A percentile compares a stretch with the other conserved stretches of the same genome.
Evolutionary conservation across 371 early-diverging fungal genomes (phyloP).

Genomic region (Choanephora cucurbitarum): DNA sequence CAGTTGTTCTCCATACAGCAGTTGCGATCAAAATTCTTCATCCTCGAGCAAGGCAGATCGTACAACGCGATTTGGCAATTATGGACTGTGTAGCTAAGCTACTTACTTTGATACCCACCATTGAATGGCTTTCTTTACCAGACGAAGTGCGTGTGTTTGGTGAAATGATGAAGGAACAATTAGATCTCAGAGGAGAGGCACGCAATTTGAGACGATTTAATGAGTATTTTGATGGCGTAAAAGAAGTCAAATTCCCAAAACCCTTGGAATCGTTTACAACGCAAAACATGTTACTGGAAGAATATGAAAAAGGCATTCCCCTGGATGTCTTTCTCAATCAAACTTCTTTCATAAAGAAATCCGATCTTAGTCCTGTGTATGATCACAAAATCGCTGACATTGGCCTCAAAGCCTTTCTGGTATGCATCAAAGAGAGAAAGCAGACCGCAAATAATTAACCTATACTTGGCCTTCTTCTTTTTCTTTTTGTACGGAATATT

Average conservation of each 20-base stretch:
- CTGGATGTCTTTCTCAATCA: constrained; percentile 70
- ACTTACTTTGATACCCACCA: constrained; percentile 69
- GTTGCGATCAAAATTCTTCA: constrained; percentile 96
- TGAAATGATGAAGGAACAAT: constrained; percentile 90
- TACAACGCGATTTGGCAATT: constrained; percentile 80
- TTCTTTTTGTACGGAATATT: no score
- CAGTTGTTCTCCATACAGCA: constrained; percentile 49
- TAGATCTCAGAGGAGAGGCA: constrained; percentile 88
- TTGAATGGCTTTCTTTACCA: constrained; percentile 82
- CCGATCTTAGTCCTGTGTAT: constrained; percentile 45
- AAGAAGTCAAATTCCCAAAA: constrained; percentile 69
- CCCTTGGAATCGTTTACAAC: constrained; percentile 66
- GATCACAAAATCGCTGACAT: constrained; percentile 76
- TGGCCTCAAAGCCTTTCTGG: constrained; percentile 56
- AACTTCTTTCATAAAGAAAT: constrained; percentile 28
- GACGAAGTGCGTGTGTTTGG: constrained; percentile 90
- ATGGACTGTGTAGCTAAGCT: constrained; percentile 72
- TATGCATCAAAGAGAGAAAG: constrained; percentile 23
- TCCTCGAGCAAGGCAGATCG: constrained; percentile 71
- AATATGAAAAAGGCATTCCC: constrained; percentile 78
- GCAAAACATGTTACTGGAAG: constrained; percentile 80
- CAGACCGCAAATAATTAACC: no score
- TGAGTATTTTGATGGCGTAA: constrained; percentile 62
- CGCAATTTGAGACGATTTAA: constrained; percentile 72
- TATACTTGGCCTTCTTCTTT: constrained; percentile 3